Percentiles rank a stretch among this genome's conserved stretches.
Conservation (phyloP, 192 early-diverging fungal genomes). For the Coemansia sp. region DNA sequence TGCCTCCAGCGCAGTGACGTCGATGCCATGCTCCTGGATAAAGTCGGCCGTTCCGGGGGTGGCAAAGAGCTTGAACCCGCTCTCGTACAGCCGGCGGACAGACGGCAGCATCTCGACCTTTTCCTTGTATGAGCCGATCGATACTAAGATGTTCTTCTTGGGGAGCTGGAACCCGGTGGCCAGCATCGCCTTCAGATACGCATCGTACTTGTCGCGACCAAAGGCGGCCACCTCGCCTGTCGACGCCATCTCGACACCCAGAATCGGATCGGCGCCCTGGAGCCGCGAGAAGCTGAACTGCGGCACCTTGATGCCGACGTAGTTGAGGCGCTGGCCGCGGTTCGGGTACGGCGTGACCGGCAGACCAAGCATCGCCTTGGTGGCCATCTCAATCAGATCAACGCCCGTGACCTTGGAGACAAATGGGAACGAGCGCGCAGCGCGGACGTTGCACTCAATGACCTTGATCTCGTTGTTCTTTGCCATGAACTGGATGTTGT, state of each 20-base stretch:
- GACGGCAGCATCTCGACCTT: slow-evolving; percentile 94
- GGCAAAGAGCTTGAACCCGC: slow-evolving; percentile 93
- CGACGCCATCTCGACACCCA: slow-evolving; percentile 99
- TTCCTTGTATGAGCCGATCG: slow-evolving; percentile 98
- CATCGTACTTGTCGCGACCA: slow-evolving; percentile 96
- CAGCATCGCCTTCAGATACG: slow-evolving; percentile 92
- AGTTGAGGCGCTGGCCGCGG: slow-evolving; percentile 67
- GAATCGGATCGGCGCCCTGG: slow-evolving; percentile 93
- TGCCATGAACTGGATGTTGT: slow-evolving; percentile 99
- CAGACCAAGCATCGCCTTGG: slow-evolving; percentile 86
- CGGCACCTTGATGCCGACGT: slow-evolving; percentile 96
- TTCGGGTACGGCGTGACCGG: slow-evolving; percentile 83
- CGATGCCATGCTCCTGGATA: slow-evolving; percentile 90
- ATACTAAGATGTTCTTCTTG: slow-evolving; percentile 94
- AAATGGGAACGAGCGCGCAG: slow-evolving; percentile 96
- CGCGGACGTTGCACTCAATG: slow-evolving; percentile 98
- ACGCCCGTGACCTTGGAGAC: slow-evolving; percentile 94
- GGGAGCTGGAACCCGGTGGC: slow-evolving; percentile 92
- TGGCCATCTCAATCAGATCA: slow-evolving; percentile 97
- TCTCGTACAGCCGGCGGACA: slow-evolving; percentile 74
- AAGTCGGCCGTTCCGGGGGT: slow-evolving; percentile 97
- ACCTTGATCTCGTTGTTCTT: slow-evolving; percentile 99
- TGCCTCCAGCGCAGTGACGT: slow-evolving; percentile 87
- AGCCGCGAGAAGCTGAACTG: slow-evolving; percentile 97
- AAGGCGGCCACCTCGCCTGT: slow-evolving; percentile 99